Evolutionary conservation across 331 rosid species (phyloP).

Genomic region (Cydonia oblonga): DNA sequence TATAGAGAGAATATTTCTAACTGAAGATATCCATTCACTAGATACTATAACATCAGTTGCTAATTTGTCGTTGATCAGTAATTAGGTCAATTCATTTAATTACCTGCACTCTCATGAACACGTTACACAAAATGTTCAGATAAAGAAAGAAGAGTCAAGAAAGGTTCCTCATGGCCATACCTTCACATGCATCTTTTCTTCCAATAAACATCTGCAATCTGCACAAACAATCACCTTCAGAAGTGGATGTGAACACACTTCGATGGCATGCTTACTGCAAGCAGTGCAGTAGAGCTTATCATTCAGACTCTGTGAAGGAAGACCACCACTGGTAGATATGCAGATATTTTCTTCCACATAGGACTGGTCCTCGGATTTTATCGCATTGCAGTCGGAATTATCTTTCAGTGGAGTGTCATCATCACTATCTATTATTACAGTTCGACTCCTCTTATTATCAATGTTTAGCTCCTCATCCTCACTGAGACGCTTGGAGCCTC

Average conservation of each 20-base stretch:
- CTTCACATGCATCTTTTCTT: constrained; percentile 37
- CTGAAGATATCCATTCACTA: not conserved
- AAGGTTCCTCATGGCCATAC: constrained; percentile 21
- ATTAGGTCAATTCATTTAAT: not conserved
- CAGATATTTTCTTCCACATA: constrained; percentile 20
- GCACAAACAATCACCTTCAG: constrained; percentile 61
- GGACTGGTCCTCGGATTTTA: constrained; percentile 20
- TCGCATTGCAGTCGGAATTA: constrained; percentile 16
- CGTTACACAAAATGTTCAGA: not conserved
- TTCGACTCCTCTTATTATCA: constrained; percentile 47
- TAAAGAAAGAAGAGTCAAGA: constrained; percentile 6
- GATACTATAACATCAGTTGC: too few relatives aligned
- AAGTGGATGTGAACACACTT: constrained; percentile 56
- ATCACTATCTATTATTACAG: constrained; percentile 25
- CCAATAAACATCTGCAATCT: constrained; percentile 48
- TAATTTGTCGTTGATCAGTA: too few relatives aligned
- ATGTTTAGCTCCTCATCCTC: constrained; percentile 32
- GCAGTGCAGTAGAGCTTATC: constrained; percentile 51
- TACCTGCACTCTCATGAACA: not conserved
- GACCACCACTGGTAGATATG: constrained; percentile 19
- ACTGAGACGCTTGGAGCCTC: constrained; percentile 55
- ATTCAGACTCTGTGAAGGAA: constrained; percentile 24
- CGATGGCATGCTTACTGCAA: constrained; percentile 39
- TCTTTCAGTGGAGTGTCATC: constrained; percentile 30
- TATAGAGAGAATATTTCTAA: not conserved